A percentile compares a stretch with the other conserved stretches of the same genome.
These are phyloP conservation scores for Penicillium polonicum DNA, from an alignment of 2,329 filamentous ascomycete genomes.

Conservation along the genomic window DNA sequence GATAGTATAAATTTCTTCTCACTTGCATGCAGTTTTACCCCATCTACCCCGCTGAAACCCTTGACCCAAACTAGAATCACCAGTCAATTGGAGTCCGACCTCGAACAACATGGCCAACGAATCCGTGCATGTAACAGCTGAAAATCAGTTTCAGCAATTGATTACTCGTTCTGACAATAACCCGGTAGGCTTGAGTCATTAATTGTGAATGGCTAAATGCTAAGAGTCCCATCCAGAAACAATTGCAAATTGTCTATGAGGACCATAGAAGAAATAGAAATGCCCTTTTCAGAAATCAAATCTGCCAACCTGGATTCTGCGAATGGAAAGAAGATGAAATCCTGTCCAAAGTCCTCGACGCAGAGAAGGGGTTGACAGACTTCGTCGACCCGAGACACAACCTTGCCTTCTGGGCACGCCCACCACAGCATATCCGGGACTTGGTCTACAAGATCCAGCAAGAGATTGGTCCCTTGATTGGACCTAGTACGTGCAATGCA, in stretches of 20 bases:
- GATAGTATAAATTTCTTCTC: not conserved
- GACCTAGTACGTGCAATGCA: conserved; percentile 60
- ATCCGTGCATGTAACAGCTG: not conserved
- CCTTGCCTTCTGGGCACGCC: conserved; percentile 84
- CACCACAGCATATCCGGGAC: conserved; percentile 67
- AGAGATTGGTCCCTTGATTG: conserved; percentile 59
- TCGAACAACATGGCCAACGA: conserved; percentile 10
- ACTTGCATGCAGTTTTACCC: not conserved
- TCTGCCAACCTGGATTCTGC: conserved; percentile 66
- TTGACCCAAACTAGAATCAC: not conserved
- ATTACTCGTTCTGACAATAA: conserved; percentile 67
- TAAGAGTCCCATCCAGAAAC: conserved; percentile 42
- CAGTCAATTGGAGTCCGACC: not conserved
- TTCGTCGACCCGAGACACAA: conserved; percentile 77
- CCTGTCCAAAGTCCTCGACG: conserved; percentile 66
- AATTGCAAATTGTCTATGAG: conserved; percentile 67
- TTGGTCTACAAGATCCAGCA: conserved; percentile 69
- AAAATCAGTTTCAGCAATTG: conserved; percentile 73
- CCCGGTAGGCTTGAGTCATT: conserved; percentile 53
- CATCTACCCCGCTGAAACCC: conserved; percentile 10
- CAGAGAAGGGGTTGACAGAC: conserved; percentile 58
- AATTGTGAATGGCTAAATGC: not conserved
- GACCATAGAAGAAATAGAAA: conserved; percentile 75
- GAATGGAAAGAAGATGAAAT: conserved; percentile 75
- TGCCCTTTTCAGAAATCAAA: conserved; percentile 69